Base-by-base conservation (phyloP, 176 grass and related monocot genomes). In the Ampelocalamus luodianensis region DNA sequence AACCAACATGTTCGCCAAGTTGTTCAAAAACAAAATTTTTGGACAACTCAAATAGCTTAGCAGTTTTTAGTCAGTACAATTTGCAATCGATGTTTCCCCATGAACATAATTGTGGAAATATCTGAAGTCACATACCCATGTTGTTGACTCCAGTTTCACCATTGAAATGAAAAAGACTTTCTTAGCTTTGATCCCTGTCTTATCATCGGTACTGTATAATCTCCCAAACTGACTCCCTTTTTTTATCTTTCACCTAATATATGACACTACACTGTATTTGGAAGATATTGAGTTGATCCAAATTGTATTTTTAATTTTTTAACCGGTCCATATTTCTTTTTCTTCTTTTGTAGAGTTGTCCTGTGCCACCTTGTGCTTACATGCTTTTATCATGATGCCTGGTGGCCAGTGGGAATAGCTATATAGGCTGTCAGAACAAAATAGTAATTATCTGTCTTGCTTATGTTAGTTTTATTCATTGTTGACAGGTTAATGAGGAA, bases 401-500 rank as follows among this genome's bases (percentile, higher is more conserved):
- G 44, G 15, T 46, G 8, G 16, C 32, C 36, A 39, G 44, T 72
- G 46, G 45, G 16, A 65, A 22, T 14, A 26, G 16, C 14, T 23
- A 26, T 60, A 39, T 44, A 42, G 56, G 63, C 8, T 44, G 26
- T 49, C 2, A 4, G 34, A 76, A 61, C 40, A 48, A 17, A 58
- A 39, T 59, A 58, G 27, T 8, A 39, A 51, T 12, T 18, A 3
- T 10, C 39, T 43, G 4, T 3, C 42, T 45, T 60, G 14, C 73
- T 64, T 77, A 82, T 71, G 72, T 3, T 79, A 68, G 34, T 68
- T 74, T 54, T 50, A 43, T 77, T 65, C 55, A 81, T 76, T 86
- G 29, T 44, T 79, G 20, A 85, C 93, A 99, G 97, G 89, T 99
- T 60, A 96, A 99, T 80, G 93, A 92, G 82, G 94, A 91, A 88